These are phyloP conservation scores for Boletus coccyginus DNA, from an alignment of 768 basidiomycete genomes.

Conservation along the genomic window DNA sequence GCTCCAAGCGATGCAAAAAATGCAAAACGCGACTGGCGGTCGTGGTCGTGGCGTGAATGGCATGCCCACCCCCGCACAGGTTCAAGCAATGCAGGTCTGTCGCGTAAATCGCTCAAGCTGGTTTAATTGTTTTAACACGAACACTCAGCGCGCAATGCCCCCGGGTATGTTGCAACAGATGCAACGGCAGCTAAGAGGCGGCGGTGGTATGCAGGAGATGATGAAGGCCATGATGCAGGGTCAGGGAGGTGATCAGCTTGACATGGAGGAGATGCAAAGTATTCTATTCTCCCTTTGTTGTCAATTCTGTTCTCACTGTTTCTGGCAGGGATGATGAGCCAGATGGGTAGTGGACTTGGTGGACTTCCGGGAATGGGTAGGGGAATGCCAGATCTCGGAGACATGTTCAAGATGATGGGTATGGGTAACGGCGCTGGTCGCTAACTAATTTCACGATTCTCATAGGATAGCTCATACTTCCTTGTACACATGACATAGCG, in stretches of 20 bases:
- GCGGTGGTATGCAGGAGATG: constrained; percentile 95
- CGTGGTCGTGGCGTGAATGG: constrained; percentile 85
- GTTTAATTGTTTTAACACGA: constrained; percentile 5
- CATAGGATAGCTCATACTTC: constrained; percentile 8
- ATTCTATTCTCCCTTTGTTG: constrained; percentile 25
- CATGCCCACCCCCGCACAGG: constrained; percentile 90
- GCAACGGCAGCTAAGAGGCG: constrained; percentile 75
- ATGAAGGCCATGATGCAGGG: constrained; percentile 99
- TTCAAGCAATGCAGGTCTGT: constrained; percentile 89
- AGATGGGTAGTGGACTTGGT: constrained; percentile 64
- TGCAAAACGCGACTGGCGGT: constrained; percentile 84
- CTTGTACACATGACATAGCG: constrained; percentile 16
- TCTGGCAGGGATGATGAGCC: constrained; percentile 76
- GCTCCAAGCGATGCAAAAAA: constrained; percentile 88
- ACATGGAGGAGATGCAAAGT: constrained; percentile 96
- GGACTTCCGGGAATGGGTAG: constrained; percentile 53
- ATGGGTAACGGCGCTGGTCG: constrained; percentile 54
- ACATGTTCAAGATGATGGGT: constrained; percentile 89
- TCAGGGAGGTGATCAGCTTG: constrained; percentile 83
- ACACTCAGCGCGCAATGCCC: constrained; percentile 78
- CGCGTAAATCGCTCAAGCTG: neutral
- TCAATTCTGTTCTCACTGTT: constrained; percentile 6
- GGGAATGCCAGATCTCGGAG: constrained; percentile 68
- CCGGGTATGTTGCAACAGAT: constrained; percentile 95
- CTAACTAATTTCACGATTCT: constrained; percentile 15